phyloP scores from a whole-genome alignment of 1,284 basidiomycete species.

The Moniliophthora roreri region DNA sequence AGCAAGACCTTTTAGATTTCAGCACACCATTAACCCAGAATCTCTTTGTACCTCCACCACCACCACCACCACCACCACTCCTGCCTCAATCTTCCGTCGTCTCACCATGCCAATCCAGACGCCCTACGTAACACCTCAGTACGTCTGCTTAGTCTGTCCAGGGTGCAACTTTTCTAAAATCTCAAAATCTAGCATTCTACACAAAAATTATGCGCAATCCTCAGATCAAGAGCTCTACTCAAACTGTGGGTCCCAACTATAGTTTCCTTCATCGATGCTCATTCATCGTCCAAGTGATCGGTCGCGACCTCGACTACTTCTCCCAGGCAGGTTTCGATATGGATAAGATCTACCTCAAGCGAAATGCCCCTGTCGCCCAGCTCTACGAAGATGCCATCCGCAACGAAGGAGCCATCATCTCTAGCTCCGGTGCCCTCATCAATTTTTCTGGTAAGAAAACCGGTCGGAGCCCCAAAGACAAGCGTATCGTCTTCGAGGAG shows the following conservation, averaged over 20 bases:
- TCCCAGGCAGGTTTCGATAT: constrained; percentile 99
- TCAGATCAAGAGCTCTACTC: constrained; percentile 61
- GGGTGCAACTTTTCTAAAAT: too few relatives aligned
- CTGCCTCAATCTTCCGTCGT: constrained; percentile 42
- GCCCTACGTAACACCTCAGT: constrained; percentile 82
- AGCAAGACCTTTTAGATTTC: constrained; percentile 13
- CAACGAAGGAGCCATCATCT: constrained; percentile 98
- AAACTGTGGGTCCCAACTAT: constrained; percentile 47
- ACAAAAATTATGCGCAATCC: constrained; percentile 77
- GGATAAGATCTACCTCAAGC: constrained; percentile 85
- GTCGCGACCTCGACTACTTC: constrained; percentile 94
- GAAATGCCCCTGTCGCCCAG: constrained; percentile 93
- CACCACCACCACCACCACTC: constrained; percentile 14
- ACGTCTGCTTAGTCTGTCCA: too few relatives aligned
- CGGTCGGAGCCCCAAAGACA: constrained; percentile 97
- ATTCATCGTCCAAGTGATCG: constrained; percentile 61
- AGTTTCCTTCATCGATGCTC: constrained; percentile 2
- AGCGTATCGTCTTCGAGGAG: constrained; percentile 99
- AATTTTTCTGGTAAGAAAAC: constrained; percentile 99
- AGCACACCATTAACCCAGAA: constrained; percentile 12
- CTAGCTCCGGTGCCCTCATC: constrained; percentile 94
- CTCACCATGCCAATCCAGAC: constrained; percentile 53
- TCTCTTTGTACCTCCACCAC: constrained; percentile 18
- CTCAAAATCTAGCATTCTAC: too few relatives aligned
- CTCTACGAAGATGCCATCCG: constrained; percentile 99